Base-by-base conservation (phyloP, 1,284 basidiomycete species). In the Boletus sp. region DNA sequence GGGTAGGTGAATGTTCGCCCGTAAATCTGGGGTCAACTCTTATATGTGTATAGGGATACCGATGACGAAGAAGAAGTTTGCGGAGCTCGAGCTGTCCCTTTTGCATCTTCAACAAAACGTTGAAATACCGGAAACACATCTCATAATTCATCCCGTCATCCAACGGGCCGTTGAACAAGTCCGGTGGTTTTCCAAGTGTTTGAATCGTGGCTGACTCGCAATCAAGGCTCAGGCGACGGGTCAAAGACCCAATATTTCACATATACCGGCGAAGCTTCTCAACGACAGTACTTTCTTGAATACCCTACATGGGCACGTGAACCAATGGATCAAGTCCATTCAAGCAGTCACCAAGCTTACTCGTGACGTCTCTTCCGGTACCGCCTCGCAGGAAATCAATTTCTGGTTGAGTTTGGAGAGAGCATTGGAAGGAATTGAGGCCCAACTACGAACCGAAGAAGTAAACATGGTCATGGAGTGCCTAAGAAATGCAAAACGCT, bases 61-160 rank as follows among this genome's bases (percentile, higher is more conserved):
- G 8, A 94, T 98, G 82, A 96, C 97, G 37, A 98, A 97, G 85
- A 97, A 97, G 83, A 98, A 98, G 78, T 98, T 99, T 73, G 96
- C 97, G 21, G 97, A 99, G 73, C 87, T 99, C 60, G 97, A 99
- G 76, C 81, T 98, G n/a, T 97, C 94, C 8, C 81, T 99, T 11
- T 81, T 98, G 9, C 97, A 99, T 73, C 83, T 99, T 5, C 97
- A 99, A 74, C 97, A 99, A 77, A 98, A 98, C 71, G 96, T 98
- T 65, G 97, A 98, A 79, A 98, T 99, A 52, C 97, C 97, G 1
- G 95, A 98, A 75, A 97, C 95, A 19, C 90, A 95, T 65, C 88
- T 99, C 25, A 83, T 91, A 62, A 93, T 98, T 49, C 96, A 99
- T 72, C 95, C 95, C 23, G 83, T 87, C 64, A 93, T 99, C 61